A percentile compares a stretch with the other conserved stretches of the same genome.
Evolutionary conservation across 495 filamentous ascomycete species (phyloP).

Genomic region (Xylaria palmicola): DNA sequence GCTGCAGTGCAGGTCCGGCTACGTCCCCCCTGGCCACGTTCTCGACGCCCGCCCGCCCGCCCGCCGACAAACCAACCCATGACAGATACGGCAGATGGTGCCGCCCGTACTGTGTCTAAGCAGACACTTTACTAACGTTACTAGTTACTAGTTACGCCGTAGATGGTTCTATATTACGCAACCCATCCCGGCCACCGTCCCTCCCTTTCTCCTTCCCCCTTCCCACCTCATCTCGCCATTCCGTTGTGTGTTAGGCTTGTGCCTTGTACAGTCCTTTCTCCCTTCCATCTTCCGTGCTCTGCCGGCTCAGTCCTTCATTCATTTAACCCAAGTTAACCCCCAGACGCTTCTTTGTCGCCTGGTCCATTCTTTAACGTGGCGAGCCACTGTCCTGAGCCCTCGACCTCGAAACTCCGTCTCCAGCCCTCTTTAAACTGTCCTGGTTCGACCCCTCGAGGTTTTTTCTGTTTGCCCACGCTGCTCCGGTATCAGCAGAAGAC

Average conservation of each 20-base stretch:
- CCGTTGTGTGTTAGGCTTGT: conserved; percentile 12
- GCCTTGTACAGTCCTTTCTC: conserved; percentile 16
- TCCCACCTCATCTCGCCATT: conserved; percentile 2
- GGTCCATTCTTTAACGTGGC: conserved; percentile 28
- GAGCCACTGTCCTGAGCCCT: conserved; percentile 18
- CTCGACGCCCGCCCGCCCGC: background rate
- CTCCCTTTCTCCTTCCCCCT: background rate
- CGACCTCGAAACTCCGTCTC: background rate
- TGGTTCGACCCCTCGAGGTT: background rate
- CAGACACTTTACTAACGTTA: no score
- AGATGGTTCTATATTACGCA: background rate
- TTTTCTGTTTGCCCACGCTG: conserved; percentile 8
- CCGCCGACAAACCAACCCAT: background rate
- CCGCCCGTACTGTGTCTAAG: background rate
- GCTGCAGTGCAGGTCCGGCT: conserved; percentile 2
- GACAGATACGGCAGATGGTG: background rate
- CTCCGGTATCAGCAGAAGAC: conserved; percentile 23
- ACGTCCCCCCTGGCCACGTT: background rate
- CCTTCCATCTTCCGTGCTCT: conserved; percentile 23
- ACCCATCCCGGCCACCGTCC: background rate
- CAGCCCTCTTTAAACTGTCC: background rate
- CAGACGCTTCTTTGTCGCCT: conserved; percentile 29
- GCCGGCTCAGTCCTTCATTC: conserved; percentile 42
- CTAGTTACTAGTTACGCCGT: no score
- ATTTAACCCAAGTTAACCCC: conserved; percentile 28